phyloP scores from a whole-genome alignment of 2,329 filamentous ascomycete genomes.

The Xylaria arbuscula region DNA sequence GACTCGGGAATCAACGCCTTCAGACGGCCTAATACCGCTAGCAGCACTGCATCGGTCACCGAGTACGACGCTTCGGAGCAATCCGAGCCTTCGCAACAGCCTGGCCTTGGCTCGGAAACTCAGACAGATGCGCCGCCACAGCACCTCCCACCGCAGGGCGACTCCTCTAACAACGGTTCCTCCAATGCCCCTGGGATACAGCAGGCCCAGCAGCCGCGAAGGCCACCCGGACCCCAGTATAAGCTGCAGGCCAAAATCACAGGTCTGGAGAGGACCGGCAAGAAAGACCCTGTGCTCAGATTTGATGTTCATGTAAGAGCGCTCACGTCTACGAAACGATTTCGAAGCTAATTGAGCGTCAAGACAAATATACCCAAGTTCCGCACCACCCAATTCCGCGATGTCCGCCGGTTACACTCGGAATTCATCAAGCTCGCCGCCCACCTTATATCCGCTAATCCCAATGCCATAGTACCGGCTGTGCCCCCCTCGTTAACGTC shows the following conservation, averaged over 20 bases:
- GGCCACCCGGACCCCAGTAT: conserved; percentile 73
- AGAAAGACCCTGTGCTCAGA: conserved; percentile 93
- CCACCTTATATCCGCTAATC: conserved; percentile 96
- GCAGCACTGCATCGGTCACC: conserved; percentile 57
- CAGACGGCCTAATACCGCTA: conserved; percentile 60
- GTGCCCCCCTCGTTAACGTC: conserved; percentile 95
- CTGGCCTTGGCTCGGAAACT: conserved; percentile 43
- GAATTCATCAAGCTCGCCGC: conserved; percentile 97
- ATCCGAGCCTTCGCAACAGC: conserved; percentile 47
- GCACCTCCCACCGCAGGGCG: conserved; percentile 41
- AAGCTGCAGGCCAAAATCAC: conserved; percentile 96
- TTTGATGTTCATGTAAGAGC: conserved; percentile 96
- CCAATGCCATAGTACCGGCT: conserved; percentile 91
- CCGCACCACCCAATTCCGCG: conserved; percentile 96
- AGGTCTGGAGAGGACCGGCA: conserved; percentile 88
- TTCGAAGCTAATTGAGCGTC: conserved; percentile 28
- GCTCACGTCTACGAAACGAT: background rate
- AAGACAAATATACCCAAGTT: conserved; percentile 99
- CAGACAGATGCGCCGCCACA: conserved; percentile 39
- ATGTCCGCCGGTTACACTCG: conserved; percentile 93
- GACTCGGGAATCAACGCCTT: conserved; percentile 55
- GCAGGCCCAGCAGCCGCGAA: conserved; percentile 62
- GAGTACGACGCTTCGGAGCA: conserved; percentile 53
- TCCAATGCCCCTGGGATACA: conserved; percentile 45
- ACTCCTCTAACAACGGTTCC: conserved; percentile 38